These are phyloP conservation scores for Macrophomina tecta DNA, from an alignment of 2,329 filamentous ascomycete genomes.

Conservation along the genomic window DNA sequence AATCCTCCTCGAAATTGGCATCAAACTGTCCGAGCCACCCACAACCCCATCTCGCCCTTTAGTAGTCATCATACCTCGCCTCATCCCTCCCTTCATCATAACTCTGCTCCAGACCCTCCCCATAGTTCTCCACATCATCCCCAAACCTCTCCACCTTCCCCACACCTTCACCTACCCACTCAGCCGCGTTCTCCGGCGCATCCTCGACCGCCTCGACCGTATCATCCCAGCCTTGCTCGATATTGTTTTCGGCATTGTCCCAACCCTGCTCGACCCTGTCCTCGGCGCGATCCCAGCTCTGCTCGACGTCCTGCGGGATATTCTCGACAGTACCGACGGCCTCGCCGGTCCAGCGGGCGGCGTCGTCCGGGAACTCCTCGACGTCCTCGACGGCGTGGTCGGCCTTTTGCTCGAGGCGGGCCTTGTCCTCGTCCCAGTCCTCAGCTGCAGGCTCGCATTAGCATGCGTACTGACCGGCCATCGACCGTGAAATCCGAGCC, in stretches of 20 bases:
- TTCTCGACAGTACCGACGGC: constrained; percentile 43
- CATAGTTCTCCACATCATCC: constrained; percentile 24
- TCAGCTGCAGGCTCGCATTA: constrained; percentile 36
- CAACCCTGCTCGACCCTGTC: constrained; percentile 38
- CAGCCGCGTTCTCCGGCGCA: constrained; percentile 45
- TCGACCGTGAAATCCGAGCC: too few relatives aligned
- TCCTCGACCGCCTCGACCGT: constrained; percentile 42
- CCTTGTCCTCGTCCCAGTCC: constrained; percentile 43
- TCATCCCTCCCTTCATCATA: constrained; percentile 28
- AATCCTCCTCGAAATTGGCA: background rate
- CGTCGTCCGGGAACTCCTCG: constrained; percentile 40
- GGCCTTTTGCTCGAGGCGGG: constrained; percentile 34
- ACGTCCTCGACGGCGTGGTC: constrained; percentile 37
- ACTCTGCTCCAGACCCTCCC: constrained; percentile 23
- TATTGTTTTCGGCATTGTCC: constrained; percentile 41
- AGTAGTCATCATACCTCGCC: constrained; percentile 21
- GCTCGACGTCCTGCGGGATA: constrained; percentile 39
- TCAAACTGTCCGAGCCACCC: background rate
- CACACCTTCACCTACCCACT: constrained; percentile 49
- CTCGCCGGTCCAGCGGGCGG: constrained; percentile 29
- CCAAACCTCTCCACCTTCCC: constrained; percentile 48
- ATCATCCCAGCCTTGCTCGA: constrained; percentile 39
- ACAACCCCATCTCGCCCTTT: background rate
- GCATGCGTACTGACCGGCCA: too few relatives aligned
- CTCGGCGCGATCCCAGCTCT: constrained; percentile 41